Evolutionary conservation across 225 moss, liverwort and hornwort species (phyloP), one percentile per base, ranked within the genome.

Genomic region (Straminergon stramineum): DNA sequence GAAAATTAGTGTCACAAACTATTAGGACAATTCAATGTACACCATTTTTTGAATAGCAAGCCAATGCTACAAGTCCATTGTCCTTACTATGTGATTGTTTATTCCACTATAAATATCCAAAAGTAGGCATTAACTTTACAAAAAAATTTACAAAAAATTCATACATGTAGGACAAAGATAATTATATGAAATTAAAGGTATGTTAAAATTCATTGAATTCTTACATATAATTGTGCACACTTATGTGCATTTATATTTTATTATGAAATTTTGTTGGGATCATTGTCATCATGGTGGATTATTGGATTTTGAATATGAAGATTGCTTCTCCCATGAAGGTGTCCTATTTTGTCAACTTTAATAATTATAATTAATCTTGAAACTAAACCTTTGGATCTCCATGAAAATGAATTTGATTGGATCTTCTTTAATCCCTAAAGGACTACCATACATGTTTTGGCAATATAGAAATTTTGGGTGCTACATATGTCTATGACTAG

Each of bases 241-340:
- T 24, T 23, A 56, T 11, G 1, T 24, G 34, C 53, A 52, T 34
- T 34, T 2, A 32, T 76, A 53, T 34, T 76, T 53, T 76, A 34
- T 21, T 8, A 34, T 53, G 21, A 34, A 8, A 16, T 73, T 27
- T 27, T 27, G 3, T 16, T 73, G 17, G 43, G 8, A 43, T 1
- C 4, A 73, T 73, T 73, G 15, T 16, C 3, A 39, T 15, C 5
- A 9, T 2, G 1, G 5, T 27, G 9, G 16, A 43, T 43, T 41
- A 15, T 73, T 27, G 9, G 16, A 43, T 43, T 41, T 27, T 73
- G 9, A 27, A 27, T 27, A 0, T 73, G 0, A 27, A 71, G 15
- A 43, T 27, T 27, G 1, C 9, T 73, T 41, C 1, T 73, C 7
- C 8, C 3, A 73, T 4, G 9, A 43, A 0, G 16, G 3, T 8